These are phyloP conservation scores for Ophiobolus disseminans DNA, from an alignment of 2,329 filamentous ascomycete genomes.

Conservation along the genomic window DNA sequence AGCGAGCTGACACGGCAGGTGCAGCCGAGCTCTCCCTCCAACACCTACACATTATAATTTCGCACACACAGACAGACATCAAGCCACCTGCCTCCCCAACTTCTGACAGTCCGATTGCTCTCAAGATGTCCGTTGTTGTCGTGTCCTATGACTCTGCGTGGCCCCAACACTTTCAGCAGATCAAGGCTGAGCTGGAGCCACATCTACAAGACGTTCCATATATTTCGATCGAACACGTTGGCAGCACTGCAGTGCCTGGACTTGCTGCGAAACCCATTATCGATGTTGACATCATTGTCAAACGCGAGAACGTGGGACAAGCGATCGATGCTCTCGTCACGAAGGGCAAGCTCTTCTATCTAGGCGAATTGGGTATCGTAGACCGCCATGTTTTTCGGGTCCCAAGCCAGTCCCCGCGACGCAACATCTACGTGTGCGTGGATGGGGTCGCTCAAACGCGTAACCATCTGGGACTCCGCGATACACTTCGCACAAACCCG, in stretches of 20 bases:
- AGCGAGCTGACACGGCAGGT: neutral
- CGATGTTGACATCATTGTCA: slow-evolving; percentile 36
- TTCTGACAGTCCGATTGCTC: neutral
- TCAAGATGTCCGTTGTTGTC: slow-evolving; percentile 30
- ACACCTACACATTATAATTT: neutral
- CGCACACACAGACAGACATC: no score
- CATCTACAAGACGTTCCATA: slow-evolving; percentile 20
- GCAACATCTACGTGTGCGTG: slow-evolving; percentile 50
- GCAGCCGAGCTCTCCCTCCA: neutral
- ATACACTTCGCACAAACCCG: slow-evolving; percentile 39
- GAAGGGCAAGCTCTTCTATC: slow-evolving; percentile 42
- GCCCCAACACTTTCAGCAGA: slow-evolving; percentile 34
- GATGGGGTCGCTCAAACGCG: slow-evolving; percentile 41
- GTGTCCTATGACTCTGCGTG: slow-evolving; percentile 38
- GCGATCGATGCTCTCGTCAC: slow-evolving; percentile 40
- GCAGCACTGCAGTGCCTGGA: slow-evolving; percentile 44
- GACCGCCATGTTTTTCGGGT: slow-evolving; percentile 47
- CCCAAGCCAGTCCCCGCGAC: slow-evolving; percentile 30
- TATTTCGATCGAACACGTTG: slow-evolving; percentile 44
- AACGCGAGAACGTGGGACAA: slow-evolving; percentile 28
- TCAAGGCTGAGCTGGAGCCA: slow-evolving; percentile 23
- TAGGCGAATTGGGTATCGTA: slow-evolving; percentile 46
- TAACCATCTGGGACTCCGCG: slow-evolving; percentile 51
- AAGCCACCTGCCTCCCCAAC: neutral
- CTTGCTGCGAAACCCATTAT: slow-evolving; percentile 44